Base-by-base conservation (phyloP, 371 early-diverging fungal genomes). In the Aphelidium insulamus region DNA sequence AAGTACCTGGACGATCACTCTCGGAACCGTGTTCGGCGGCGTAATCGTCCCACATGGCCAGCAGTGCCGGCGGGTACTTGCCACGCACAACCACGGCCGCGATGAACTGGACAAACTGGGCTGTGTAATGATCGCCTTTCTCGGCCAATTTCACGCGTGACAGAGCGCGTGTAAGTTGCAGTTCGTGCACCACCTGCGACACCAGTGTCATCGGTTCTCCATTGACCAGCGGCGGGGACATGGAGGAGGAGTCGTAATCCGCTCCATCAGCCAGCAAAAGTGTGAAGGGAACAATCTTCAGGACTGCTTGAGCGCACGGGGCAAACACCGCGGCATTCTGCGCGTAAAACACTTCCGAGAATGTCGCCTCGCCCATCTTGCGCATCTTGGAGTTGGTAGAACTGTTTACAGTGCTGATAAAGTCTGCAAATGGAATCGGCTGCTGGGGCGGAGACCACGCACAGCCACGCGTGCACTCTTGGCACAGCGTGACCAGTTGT, bases 21-120 rank as follows among this genome's bases (percentile, higher is more conserved):
- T 77, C 73, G 21, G 63, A 62, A 17, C 60, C 57, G 2, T 53
- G 45, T n/a, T 57, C 59, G 6, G 38, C 38, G 24, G 52, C 52
- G 53, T 59, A 83, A 7, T 48, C 46, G 34, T 80, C 74, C 78
- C 82, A 81, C 0, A 61, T 62, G 7, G 57, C 45, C 26, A 72
- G 39, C 26, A 78, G 51, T 14, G 52, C 41, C 9, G 51, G 34
- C 7, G 75, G 70, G 34, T 72, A 65, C 7, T 52, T 37, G 0
- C 69, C 73, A 16, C 49, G 44, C 11, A 71, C 54, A 15, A 50
- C 52, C 9, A 60, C 48, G 4, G 62, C 56, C 7, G 28, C 20
- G 36, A 45, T 56, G 8, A 48, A 55, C 30, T 48, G 46, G 43
- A 55, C 52, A 45, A 55, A 55, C 30, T 55, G 54, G 22, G 52